Percentiles rank a stretch among this genome's conserved stretches.
Evolutionary conservation across 1,284 basidiomycete genomes (phyloP).

Genomic region (Mycosarcoma maydis): DNA sequence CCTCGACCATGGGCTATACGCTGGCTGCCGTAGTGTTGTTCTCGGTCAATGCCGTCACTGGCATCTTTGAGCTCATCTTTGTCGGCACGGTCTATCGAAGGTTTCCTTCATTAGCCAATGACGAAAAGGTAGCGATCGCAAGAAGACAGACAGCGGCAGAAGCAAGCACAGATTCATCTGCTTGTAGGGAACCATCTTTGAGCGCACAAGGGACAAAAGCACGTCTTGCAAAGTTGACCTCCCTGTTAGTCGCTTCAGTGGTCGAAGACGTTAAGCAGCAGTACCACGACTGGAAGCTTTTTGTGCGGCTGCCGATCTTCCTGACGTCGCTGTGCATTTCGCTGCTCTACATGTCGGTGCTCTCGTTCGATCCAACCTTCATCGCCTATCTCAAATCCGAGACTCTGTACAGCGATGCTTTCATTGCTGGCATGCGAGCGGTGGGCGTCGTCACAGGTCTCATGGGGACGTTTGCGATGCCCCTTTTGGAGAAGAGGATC

Average conservation of each 20-base stretch:
- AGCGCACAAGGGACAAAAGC: neutral
- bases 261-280: constrained; percentile 32
- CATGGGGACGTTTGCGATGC: constrained; percentile 70
- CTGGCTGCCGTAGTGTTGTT: constrained; percentile 47
- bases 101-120: constrained; percentile 41
- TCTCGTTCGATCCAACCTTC: constrained; percentile 65
- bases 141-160: constrained; percentile 7
- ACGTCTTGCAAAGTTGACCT: neutral
- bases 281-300: constrained; percentile 69
- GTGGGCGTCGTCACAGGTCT: constrained; percentile 70
- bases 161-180: neutral
- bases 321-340: constrained; percentile 70
- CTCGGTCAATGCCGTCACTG: constrained; percentile 34
- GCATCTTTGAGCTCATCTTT: constrained; percentile 52
- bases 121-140: constrained; percentile 23
- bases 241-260: neutral
- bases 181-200: neutral
- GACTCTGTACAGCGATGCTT: constrained; percentile 68
- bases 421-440: constrained; percentile 73
- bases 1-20: constrained; percentile 55
- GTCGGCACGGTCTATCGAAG: constrained; percentile 50
- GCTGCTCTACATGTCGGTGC: constrained; percentile 71
- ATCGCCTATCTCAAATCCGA: constrained; percentile 61
- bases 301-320: constrained; percentile 69
- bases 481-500: constrained; percentile 68